Evolutionary conservation across 2,329 filamentous ascomycete genomes (phyloP).

Genomic region (Exophiala calicioides): DNA sequence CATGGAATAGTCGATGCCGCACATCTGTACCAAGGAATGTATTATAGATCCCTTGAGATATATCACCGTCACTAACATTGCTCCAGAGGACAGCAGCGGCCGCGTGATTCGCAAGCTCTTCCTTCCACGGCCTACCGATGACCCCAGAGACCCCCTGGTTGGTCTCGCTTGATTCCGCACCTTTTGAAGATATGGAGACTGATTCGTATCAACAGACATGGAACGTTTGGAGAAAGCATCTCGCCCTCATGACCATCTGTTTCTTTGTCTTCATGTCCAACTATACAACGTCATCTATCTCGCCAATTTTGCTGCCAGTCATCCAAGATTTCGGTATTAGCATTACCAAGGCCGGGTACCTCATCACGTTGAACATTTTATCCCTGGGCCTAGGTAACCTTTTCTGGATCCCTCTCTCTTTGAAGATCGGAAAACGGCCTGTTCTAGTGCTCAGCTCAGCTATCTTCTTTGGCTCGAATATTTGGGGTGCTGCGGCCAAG

Average conservation of each 20-base stretch:
- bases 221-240: background rate
- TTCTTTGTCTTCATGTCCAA: background rate
- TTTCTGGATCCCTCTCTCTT: conserved; percentile 14
- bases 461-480: conserved; percentile 10
- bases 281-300: background rate
- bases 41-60: background rate
- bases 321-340: background rate
- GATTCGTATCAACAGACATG: too few relatives aligned
- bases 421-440: conserved; percentile 11
- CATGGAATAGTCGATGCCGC: background rate
- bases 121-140: background rate
- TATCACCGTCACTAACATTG: background rate
- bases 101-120: background rate
- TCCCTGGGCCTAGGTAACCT: conserved; percentile 11
- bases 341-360: background rate
- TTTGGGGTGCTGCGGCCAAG: conserved; percentile 6
- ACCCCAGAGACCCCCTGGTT: background rate
- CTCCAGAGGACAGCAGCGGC: background rate
- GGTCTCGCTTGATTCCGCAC: too few relatives aligned
- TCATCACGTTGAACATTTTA: conserved; percentile 13
- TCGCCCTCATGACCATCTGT: background rate
- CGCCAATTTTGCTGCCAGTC: background rate
- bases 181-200: too few relatives aligned
- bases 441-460: background rate
- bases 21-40: background rate